A percentile compares a stretch with the other conserved stretches of the same genome.
Conservation (phyloP, 169 alveolate genomes). For the Theileria sp. region DNA sequence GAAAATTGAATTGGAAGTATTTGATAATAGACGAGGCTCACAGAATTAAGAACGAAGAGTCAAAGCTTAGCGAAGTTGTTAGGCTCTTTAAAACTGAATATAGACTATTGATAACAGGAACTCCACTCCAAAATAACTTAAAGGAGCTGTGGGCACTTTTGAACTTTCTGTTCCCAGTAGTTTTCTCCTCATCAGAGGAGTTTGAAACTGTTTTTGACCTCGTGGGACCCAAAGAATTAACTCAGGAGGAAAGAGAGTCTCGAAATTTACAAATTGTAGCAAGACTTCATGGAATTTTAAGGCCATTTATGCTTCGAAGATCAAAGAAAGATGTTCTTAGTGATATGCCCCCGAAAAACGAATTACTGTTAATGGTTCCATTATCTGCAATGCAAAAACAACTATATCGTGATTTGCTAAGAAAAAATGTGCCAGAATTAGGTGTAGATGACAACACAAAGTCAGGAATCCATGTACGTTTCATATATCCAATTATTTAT, state of each 20-base stretch:
- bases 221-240: conserved; percentile 64
- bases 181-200: conserved; percentile 93
- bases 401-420: conserved; percentile 88
- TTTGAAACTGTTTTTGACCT: conserved; percentile 92
- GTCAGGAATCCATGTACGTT: conserved; percentile 21
- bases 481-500: neutral
- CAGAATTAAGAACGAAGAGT: conserved; percentile 94
- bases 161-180: conserved; percentile 95
- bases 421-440: conserved; percentile 77
- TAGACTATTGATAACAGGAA: conserved; percentile 95
- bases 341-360: conserved; percentile 94
- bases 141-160: conserved; percentile 98
- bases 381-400: conserved; percentile 91
- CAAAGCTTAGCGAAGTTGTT: conserved; percentile 90
- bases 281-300: conserved; percentile 92
- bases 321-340: conserved; percentile 95
- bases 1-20: conserved; percentile 90
- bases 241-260: conserved; percentile 71
- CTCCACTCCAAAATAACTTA: conserved; percentile 97
- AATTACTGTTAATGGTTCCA: conserved; percentile 84
- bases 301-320: conserved; percentile 97
- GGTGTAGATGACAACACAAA: conserved; percentile 70
- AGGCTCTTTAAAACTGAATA: conserved; percentile 88
- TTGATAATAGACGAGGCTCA: conserved; percentile 99
- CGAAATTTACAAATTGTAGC: conserved; percentile 76